Percentiles rank a stretch among this genome's conserved stretches.
Conservation (phyloP, 495 filamentous ascomycete species). For the Penicillium malachiteum region DNA sequence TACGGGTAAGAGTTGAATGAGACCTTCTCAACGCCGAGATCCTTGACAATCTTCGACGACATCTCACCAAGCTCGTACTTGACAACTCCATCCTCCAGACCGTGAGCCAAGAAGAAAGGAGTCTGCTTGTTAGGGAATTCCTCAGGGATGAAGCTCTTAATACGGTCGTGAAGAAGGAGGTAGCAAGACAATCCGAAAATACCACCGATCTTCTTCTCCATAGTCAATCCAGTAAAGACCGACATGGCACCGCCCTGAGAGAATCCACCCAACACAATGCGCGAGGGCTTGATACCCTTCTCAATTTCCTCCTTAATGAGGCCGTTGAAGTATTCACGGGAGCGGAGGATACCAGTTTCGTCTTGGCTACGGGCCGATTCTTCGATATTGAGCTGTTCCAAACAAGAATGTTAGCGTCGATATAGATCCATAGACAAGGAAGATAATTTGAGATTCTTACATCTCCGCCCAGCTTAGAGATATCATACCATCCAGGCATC, state of each 20-base stretch:
- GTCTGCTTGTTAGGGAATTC: slow-evolving; percentile 73
- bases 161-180: slow-evolving; percentile 69
- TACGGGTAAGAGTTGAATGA: slow-evolving; percentile 75
- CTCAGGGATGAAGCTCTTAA: slow-evolving; percentile 62
- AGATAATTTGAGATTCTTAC: slow-evolving; percentile 26
- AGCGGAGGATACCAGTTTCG: slow-evolving; percentile 73
- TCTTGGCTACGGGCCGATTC: slow-evolving; percentile 61
- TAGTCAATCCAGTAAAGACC: slow-evolving; percentile 68
- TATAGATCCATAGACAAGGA: neutral
- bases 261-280: slow-evolving; percentile 79
- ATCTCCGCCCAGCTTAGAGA: slow-evolving; percentile 58
- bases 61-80: slow-evolving; percentile 62
- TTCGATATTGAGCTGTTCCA: slow-evolving; percentile 43
- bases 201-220: slow-evolving; percentile 73
- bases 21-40: slow-evolving; percentile 63
- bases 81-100: slow-evolving; percentile 70
- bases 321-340: slow-evolving; percentile 70
- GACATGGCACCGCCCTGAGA: slow-evolving; percentile 62
- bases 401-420: neutral
- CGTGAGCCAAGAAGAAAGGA: slow-evolving; percentile 86
- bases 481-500: slow-evolving; percentile 94
- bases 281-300: slow-evolving; percentile 74
- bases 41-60: slow-evolving; percentile 62
- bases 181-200: slow-evolving; percentile 86
- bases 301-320: slow-evolving; percentile 83